Base-by-base conservation (phyloP, 2,329 filamentous ascomycete species). In the Trichoderma atrobrunneum region DNA sequence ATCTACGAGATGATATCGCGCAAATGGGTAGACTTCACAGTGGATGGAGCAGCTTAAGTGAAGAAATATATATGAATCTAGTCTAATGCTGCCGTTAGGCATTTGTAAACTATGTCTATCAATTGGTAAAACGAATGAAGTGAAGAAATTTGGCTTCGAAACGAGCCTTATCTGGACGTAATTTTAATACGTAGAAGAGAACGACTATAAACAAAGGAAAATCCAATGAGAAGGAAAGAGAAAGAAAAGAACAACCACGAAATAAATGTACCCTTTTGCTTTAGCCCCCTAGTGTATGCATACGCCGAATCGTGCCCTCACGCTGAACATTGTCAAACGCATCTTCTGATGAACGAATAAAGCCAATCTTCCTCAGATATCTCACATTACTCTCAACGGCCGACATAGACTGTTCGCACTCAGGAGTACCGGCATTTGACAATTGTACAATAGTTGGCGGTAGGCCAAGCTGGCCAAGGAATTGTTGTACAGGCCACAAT, bases 281-380 rank as follows among this genome's bases (percentile, higher is more conserved):
- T 26, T 16, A 59, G 2, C 34, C 34, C 6, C 30, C 24, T 18
- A 59, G 24, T 10, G 24, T 12, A 36, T 72, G 70, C 28, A 68
- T 43, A 26, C 70, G 70, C 16, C 61, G 36, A 64, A 72, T 61
- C 10, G 54, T 68, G 14, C 30, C 39, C 39, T 61, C 63, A 14
- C 51, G 63, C 63, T 68, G 56, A 28, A 56, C 34, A 14, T 30
- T 62, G 63, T 56, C 70, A 60, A 68, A 68, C n/a, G 56, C 63
- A 8, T 39, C 36, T 24, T 18, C 39, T 6, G 70, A 72, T 24
- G 73, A 64, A 34, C 57, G 62, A 89, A 96, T 67, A 36, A 75
- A 75, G 3, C 65, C 72, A 30, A 76, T 68, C 12, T 65, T 54
- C 51, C 48, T 64, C 16, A 74, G 69, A 62, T 73, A 74, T 1